Conservation (phyloP, 768 basidiomycete genomes). For the Naganishia antarctica region DNA sequence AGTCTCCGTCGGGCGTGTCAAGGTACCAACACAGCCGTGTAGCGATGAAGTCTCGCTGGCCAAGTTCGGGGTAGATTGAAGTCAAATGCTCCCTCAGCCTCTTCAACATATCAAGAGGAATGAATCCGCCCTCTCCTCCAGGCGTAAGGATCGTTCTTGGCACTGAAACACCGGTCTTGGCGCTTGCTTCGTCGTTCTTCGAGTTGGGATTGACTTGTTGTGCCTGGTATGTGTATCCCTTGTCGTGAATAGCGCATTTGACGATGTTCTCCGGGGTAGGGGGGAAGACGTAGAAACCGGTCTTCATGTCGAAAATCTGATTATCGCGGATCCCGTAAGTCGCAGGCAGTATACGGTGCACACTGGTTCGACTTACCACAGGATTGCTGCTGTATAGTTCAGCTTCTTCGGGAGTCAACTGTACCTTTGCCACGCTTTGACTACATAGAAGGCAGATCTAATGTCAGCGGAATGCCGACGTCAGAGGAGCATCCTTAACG, state of each 20-base stretch:
- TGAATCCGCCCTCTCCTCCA: conserved; percentile 56
- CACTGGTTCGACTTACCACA: conserved; percentile 40
- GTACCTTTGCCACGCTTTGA: conserved; percentile 71
- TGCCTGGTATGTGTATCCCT: conserved; percentile 60
- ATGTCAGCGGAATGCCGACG: no score
- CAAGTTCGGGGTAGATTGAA: conserved; percentile 67
- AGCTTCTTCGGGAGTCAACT: conserved; percentile 67
- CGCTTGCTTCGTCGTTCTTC: conserved; percentile 39
- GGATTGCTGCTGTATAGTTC: conserved; percentile 57
- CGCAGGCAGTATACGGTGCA: no score
- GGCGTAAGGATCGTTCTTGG: conserved; percentile 70
- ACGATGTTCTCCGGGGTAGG: conserved; percentile 54
- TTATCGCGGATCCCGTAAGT: no score
- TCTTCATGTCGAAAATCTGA: conserved; percentile 66
- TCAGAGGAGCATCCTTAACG: no score
- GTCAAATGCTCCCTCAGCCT: conserved; percentile 57
- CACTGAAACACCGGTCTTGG: conserved; percentile 57
- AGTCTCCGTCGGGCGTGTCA: conserved; percentile 78
- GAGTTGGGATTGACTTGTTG: conserved; percentile 42
- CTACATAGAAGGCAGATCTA: conserved; percentile 50
- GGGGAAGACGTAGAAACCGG: conserved; percentile 76
- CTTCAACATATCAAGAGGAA: conserved; percentile 60
- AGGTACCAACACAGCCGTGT: conserved; percentile 94
- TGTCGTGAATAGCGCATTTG: conserved; percentile 71
- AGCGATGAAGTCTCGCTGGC: conserved; percentile 60